Percentiles rank a stretch among this genome's conserved stretches.
Evolutionary conservation across 371 early-diverging fungal species (phyloP).

Genomic region (Chytridiales sp.): DNA sequence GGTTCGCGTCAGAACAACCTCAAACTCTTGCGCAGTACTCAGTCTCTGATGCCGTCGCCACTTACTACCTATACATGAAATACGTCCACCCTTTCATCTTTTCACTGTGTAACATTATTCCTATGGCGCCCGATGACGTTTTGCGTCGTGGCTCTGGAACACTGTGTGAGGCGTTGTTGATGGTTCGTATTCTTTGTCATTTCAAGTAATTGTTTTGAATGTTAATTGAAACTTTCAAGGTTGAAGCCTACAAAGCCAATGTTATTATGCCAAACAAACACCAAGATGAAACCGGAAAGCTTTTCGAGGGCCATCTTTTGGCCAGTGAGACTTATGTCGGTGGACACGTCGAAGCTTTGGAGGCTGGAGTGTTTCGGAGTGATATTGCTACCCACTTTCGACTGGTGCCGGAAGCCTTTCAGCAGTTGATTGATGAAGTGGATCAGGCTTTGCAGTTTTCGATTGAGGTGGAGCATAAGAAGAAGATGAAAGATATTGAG

Average conservation of each 20-base stretch:
- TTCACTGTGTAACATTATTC: conserved; percentile 98
- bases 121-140: conserved; percentile 95
- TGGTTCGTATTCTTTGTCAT: conserved; percentile 60
- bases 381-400: conserved; percentile 92
- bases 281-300: conserved; percentile 67
- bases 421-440: conserved; percentile 83
- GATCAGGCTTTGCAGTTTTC: conserved; percentile 91
- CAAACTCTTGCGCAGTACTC: conserved; percentile 98
- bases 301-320: conserved; percentile 89
- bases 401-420: conserved; percentile 73
- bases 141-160: conserved; percentile 97
- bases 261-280: conserved; percentile 98
- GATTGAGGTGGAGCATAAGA: conserved; percentile 78
- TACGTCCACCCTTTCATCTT: conserved; percentile 99
- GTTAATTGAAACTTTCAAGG: conserved; percentile 44
- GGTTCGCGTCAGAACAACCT: conserved; percentile 91
- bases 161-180: conserved; percentile 96
- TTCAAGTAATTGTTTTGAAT: conserved; percentile 2
- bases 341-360: conserved; percentile 98
- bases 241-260: conserved; percentile 86
- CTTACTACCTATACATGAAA: conserved; percentile 99
- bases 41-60: conserved; percentile 99
- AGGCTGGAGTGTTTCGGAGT: conserved; percentile 97
- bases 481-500: conserved; percentile 62
- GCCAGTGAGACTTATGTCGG: conserved; percentile 98